Conservation (phyloP, 2,329 filamentous ascomycete species). For the Arthrobotrys entomopaga region DNA sequence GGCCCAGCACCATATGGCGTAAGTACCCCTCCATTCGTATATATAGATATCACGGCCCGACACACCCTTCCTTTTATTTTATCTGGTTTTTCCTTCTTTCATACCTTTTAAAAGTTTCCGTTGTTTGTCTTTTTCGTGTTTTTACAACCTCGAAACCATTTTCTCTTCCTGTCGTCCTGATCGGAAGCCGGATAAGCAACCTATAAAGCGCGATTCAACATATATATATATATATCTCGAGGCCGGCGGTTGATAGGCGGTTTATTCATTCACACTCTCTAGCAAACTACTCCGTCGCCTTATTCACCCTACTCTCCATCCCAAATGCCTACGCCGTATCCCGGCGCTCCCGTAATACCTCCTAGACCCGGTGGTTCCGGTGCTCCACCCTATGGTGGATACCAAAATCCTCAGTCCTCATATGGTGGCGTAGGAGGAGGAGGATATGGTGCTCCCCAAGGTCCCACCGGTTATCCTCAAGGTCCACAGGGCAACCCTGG, state of each 20-base stretch:
- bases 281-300: conserved; percentile 49
- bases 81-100: conserved; percentile 5
- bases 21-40: conserved; percentile 33
- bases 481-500: conserved; percentile 34
- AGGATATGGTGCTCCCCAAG: conserved; percentile 31
- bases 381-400: conserved; percentile 32
- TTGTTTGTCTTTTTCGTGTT: conserved; percentile 3
- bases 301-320: conserved; percentile 34
- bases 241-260: conserved; percentile 53
- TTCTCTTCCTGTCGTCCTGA: conserved; percentile 37
- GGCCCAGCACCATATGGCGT: conserved; percentile 50
- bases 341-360: conserved; percentile 44
- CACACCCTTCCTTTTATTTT: conserved; percentile 1
- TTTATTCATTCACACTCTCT: conserved; percentile 45
- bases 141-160: neutral
- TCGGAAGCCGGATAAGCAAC: conserved; percentile 53
- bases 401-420: conserved; percentile 34
- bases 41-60: conserved; percentile 8
- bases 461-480: conserved; percentile 11
- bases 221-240: conserved; percentile 48
- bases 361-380: conserved; percentile 30
- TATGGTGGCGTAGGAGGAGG: conserved; percentile 17
- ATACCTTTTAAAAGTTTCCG: neutral
- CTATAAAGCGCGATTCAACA: conserved; percentile 53
- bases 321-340: conserved; percentile 23